These are phyloP conservation scores for Gomphus sp. DNA, from an alignment of 1,284 basidiomycete genomes.

Conservation along the genomic window DNA sequence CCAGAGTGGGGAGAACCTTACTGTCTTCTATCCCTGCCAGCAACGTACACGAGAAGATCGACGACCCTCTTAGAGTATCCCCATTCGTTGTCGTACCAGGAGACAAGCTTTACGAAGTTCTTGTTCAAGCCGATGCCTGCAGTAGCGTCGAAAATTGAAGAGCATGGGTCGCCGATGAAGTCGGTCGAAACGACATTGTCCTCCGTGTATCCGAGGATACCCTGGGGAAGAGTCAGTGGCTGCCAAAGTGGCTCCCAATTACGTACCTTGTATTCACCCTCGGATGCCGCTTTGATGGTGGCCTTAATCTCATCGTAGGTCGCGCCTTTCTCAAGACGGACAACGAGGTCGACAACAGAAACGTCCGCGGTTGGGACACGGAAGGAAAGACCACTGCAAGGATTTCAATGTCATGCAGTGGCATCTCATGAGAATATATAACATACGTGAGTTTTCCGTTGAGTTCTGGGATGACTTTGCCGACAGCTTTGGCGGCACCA, in stretches of 20 bases:
- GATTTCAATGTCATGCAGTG: conserved; percentile 9
- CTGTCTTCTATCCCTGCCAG: conserved; percentile 53
- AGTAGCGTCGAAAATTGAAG: conserved; percentile 86
- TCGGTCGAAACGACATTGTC: conserved; percentile 93
- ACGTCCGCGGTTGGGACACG: conserved; percentile 97
- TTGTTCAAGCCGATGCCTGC: conserved; percentile 92
- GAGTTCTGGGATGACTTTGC: conserved; percentile 95
- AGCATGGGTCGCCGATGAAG: conserved; percentile 74
- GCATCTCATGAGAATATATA: neutral
- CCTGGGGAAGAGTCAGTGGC: conserved; percentile 28
- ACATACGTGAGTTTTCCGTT: conserved; percentile 94
- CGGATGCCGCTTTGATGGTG: conserved; percentile 77
- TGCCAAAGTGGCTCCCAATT: neutral
- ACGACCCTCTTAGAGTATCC: conserved; percentile 94
- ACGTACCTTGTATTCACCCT: conserved; percentile 44
- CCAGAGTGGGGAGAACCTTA: neutral
- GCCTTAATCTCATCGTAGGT: conserved; percentile 90
- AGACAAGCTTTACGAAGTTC: conserved; percentile 93
- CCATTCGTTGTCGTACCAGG: conserved; percentile 97
- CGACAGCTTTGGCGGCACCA: conserved; percentile 98
- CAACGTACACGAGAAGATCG: conserved; percentile 82
- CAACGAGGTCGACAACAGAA: conserved; percentile 97
- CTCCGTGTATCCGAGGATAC: conserved; percentile 93
- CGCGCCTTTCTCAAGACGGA: conserved; percentile 82
- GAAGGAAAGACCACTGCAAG: conserved; percentile 82